Evolutionary conservation across 768 basidiomycete genomes (phyloP), one percentile per base, ranked within the genome.

Genomic region (Nevesoporus exiguus): DNA sequence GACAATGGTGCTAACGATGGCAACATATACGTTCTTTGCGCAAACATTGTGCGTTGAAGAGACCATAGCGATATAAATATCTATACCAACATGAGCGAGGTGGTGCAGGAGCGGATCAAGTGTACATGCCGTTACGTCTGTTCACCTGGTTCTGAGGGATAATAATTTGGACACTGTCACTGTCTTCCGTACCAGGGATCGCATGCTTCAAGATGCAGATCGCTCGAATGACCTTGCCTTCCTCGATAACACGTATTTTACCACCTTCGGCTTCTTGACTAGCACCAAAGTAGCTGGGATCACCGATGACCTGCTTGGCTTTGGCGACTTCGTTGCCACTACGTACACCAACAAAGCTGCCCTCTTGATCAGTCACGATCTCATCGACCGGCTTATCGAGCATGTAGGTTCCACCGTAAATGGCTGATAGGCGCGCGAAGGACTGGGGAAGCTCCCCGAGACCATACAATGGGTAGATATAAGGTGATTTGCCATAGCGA

Each of bases 401-500:
- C 97, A 99, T 99, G 78, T 99, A 99, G 13, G 97, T 99, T 39
- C 97, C 97, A 37, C 97, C 97, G 68, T 99, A 98, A 70, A 99
- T 98, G 60, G 97, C 97, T 58, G 90, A 93, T 51, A 99, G 84
- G 64, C 97, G 93, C 8, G 97, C 97, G 68, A 99, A 99, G 3
- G 97, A 92, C 69, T 99, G 97, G 10, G 97, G 97, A 47, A 99
- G 90, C 71, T 99, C 97, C 61, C 97, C 97, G 55, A 99, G 90
- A 58, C 97, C 97, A 72, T 98, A 99, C 36, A 98, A 81, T 15
- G 97, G 97, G 77, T 99, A 99, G 68, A 99, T 97, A 79, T 99
- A 99, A 1, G 97, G 97, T 13, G 97, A 98, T 74, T 99, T 98
- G 63, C 96, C 97, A 73, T 96, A 99, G 47, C 96, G 89, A 17